phyloP scores from a whole-genome alignment of 2,329 filamentous ascomycete genomes.

The Fusarium praegraminearum region DNA sequence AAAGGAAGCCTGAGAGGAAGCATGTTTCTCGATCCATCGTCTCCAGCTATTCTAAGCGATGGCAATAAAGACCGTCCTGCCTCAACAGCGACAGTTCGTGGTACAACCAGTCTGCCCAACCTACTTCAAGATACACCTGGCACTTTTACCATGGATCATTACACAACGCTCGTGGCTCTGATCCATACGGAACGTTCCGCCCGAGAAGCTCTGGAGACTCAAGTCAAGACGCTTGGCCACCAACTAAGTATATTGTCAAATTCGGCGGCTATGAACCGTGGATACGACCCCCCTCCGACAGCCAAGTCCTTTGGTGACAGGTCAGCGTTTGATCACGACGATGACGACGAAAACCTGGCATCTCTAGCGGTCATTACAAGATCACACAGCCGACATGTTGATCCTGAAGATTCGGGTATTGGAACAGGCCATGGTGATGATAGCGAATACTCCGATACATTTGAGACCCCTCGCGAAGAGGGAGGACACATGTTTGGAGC shows the following conservation, averaged over 20 bases:
- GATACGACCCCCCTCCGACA: slow-evolving; percentile 51
- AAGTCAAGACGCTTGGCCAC: slow-evolving; percentile 66
- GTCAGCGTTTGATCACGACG: slow-evolving; percentile 59
- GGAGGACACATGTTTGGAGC: slow-evolving; percentile 53
- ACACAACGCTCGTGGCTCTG: slow-evolving; percentile 63
- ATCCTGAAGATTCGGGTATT: slow-evolving; percentile 54
- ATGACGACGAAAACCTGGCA: slow-evolving; percentile 54
- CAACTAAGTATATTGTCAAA: slow-evolving; percentile 62
- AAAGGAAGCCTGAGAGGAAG: slow-evolving; percentile 55
- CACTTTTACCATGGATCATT: slow-evolving; percentile 59
- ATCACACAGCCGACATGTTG: slow-evolving; percentile 36
- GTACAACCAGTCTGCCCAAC: slow-evolving; percentile 59
- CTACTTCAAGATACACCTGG: slow-evolving; percentile 51
- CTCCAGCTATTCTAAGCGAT: slow-evolving; percentile 9
- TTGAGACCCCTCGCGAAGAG: slow-evolving; percentile 65
- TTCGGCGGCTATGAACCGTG: slow-evolving; percentile 41
- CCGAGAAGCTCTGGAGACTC: slow-evolving; percentile 66
- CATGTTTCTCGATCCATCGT: slow-evolving; percentile 54
- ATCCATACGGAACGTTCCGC: slow-evolving; percentile 69
- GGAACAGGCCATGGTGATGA: slow-evolving; percentile 55
- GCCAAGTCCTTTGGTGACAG: slow-evolving; percentile 54
- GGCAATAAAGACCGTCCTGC: slow-evolving; percentile 52
- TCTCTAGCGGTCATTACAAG: slow-evolving; percentile 33
- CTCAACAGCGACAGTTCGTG: slow-evolving; percentile 63
- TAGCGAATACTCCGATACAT: slow-evolving; percentile 61